These are phyloP conservation scores for Leishmania major DNA, from an alignment of 208 protist genomes.

Conservation along the genomic window DNA sequence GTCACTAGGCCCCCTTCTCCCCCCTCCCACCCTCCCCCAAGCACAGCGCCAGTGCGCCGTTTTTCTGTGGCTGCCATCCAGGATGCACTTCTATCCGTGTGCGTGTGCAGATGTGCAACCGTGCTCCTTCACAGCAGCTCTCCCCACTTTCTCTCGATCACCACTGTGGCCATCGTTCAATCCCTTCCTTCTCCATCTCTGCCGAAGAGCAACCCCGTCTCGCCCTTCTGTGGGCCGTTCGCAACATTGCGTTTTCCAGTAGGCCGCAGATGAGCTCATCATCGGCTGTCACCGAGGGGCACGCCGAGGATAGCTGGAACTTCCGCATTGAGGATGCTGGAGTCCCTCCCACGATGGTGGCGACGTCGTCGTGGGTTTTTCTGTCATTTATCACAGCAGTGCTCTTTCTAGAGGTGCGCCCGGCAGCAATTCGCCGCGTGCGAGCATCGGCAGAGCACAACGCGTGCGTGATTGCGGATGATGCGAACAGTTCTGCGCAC, in stretches of 20 bases:
- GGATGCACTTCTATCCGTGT: neutral
- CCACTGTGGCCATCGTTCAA: neutral
- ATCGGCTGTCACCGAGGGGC: neutral
- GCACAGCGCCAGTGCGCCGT: neutral
- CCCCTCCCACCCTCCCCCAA: neutral
- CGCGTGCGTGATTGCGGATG: neutral
- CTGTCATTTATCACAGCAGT: conserved; percentile 33
- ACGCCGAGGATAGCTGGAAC: conserved; percentile 2
- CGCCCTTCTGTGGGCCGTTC: neutral
- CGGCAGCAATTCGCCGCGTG: conserved; percentile 14
- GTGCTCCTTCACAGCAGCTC: neutral
- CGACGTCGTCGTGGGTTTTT: conserved; percentile 31
- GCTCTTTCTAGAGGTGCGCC: conserved; percentile 54
- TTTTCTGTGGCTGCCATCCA: neutral
- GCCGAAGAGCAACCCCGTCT: neutral
- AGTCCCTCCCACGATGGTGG: conserved; percentile 21
- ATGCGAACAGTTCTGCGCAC: neutral
- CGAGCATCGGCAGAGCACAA: neutral
- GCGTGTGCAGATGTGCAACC: neutral
- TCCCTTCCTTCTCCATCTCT: neutral
- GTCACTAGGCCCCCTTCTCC: neutral
- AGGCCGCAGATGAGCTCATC: neutral
- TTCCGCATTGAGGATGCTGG: conserved; percentile 44
- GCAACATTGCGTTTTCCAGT: neutral
- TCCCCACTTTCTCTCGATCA: neutral